Conservation (phyloP, 1,139 yeast species). For the Candida smagusa region DNA sequence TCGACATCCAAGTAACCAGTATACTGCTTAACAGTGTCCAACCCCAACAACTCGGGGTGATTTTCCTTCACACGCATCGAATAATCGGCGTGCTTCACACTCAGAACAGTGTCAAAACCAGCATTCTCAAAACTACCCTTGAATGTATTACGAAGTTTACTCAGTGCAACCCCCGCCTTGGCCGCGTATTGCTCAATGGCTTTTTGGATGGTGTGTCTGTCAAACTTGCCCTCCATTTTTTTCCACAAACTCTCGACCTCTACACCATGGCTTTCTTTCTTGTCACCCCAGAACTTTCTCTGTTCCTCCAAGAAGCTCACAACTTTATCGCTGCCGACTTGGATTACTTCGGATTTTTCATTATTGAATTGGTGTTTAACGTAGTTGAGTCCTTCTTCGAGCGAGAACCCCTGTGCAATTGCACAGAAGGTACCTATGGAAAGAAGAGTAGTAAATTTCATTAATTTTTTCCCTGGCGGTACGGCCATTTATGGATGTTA, state of each 20-base stretch:
- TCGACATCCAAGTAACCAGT: constrained; percentile 63
- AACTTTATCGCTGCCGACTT: not conserved
- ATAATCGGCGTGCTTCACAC: constrained; percentile 27
- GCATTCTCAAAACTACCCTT: constrained; percentile 2
- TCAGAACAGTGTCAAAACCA: constrained; percentile 10
- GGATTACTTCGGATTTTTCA: not conserved
- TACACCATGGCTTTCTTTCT: not conserved
- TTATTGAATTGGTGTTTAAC: not conserved
- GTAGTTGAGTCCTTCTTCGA: not conserved
- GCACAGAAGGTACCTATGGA: not conserved
- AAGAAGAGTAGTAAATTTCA: constrained; percentile 1
- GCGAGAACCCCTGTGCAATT: constrained; percentile 1
- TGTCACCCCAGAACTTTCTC: constrained; percentile 4
- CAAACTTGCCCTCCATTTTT: constrained; percentile 17
- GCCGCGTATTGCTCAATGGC: constrained; percentile 19
- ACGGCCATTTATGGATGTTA: no score
- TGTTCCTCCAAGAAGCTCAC: constrained; percentile 5
- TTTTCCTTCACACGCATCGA: constrained; percentile 39
- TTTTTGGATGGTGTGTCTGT: constrained; percentile 14
- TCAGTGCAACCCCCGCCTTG: constrained; percentile 5
- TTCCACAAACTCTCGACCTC: constrained; percentile 23
- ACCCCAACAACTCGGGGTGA: constrained; percentile 42
- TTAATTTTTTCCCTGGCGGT: not conserved
- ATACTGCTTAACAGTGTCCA: constrained; percentile 59
- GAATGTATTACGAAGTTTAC: constrained; percentile 6